phyloP scores from a whole-genome alignment of 1,139 yeast species.

The Pichia inconspicua region DNA sequence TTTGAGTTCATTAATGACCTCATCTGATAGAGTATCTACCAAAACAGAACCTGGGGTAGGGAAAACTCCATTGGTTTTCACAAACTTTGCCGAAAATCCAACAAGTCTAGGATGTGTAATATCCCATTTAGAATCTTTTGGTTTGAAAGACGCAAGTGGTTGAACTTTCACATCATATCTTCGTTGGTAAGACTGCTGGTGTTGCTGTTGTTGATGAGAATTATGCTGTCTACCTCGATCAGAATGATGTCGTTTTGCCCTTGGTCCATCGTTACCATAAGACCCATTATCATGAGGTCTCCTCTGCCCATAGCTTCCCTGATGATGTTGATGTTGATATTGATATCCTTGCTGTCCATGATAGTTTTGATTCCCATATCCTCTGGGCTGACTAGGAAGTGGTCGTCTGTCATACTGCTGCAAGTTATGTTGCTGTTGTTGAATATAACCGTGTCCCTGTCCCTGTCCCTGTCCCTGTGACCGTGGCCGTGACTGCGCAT shows the following conservation, averaged over 20 bases:
- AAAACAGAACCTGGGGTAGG: conserved; percentile 43
- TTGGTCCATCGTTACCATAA: not conserved
- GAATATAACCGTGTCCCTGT: too few relatives aligned
- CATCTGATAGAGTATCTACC: conserved; percentile 42
- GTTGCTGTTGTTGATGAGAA: not conserved
- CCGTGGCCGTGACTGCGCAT: not conserved
- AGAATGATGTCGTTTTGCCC: not conserved
- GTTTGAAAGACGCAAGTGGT: conserved; percentile 36
- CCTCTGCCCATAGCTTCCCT: not conserved
- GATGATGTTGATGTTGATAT: too few relatives aligned
- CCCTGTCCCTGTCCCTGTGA: too few relatives aligned
- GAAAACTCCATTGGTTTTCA: conserved; percentile 75
- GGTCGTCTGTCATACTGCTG: not conserved
- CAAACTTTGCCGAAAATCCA: conserved; percentile 66
- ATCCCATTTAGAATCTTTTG: conserved; percentile 59
- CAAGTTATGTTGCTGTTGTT: not conserved
- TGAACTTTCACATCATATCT: conserved; percentile 23
- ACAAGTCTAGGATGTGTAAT: conserved; percentile 69
- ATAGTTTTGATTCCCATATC: not conserved
- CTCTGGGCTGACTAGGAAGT: not conserved
- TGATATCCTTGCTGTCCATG: not conserved
- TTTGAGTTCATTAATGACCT: conserved; percentile 2
- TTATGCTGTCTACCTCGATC: not conserved
- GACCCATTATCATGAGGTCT: not conserved
- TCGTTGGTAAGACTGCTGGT: conserved; percentile 3